Evolutionary conservation across 116 monocot species (phyloP).

Genomic region (Phalaenopsis hybrid): DNA sequence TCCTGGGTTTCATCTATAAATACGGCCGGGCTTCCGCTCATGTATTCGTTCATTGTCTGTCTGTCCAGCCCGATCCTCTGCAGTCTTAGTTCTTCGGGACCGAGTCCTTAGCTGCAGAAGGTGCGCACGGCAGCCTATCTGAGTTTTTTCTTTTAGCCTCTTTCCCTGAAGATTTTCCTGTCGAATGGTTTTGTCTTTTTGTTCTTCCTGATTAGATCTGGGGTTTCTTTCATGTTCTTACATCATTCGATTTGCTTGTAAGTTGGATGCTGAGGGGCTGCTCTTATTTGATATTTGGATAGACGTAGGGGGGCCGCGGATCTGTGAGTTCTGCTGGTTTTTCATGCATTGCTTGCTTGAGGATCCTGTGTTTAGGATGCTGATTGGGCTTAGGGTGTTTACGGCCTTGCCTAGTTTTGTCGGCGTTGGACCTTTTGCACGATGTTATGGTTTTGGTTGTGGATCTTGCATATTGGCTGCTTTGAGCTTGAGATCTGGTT

Average conservation of each 20-base stretch:
- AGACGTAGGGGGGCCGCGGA: background rate
- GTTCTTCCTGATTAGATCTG: background rate
- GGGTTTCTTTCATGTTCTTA: background rate
- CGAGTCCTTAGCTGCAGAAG: background rate
- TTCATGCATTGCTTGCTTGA: background rate
- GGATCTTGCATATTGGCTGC: background rate
- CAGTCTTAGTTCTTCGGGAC: too few species aligned
- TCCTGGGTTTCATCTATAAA: too few species aligned
- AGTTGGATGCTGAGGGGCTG: background rate
- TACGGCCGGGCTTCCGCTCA: too few species aligned
- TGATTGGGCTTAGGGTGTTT: background rate
- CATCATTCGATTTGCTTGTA: background rate
- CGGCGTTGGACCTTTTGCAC: background rate
- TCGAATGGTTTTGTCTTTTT: background rate
- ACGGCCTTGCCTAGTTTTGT: background rate
- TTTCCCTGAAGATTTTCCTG: background rate
- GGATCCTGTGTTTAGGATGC: background rate
- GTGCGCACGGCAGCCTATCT: background rate
- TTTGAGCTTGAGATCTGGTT: conserved; percentile 6
- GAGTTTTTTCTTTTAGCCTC: background rate
- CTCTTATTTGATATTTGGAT: background rate
- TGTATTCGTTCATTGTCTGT: too few species aligned
- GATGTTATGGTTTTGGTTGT: background rate
- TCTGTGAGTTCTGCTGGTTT: background rate
- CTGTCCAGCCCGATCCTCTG: too few species aligned